Base-by-base conservation (phyloP, 2,329 filamentous ascomycete species). In the Epichloe uncinata region DNA sequence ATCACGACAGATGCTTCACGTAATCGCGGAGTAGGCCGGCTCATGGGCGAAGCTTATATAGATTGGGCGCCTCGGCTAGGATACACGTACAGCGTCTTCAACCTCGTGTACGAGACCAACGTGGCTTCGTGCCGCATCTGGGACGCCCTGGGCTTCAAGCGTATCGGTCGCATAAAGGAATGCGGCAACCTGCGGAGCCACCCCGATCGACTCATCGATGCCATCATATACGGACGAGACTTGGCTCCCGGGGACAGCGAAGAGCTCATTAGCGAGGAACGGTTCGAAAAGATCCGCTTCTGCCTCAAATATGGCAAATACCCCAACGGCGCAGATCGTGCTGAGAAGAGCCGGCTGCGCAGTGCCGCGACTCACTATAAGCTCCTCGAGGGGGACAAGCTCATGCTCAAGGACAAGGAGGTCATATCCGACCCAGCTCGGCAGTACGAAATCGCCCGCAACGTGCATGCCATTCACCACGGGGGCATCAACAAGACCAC, bases 401-500 rank as follows among this genome's bases (percentile, higher is more conserved):
- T 97, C 56, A 95, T 96, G 87, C 79, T 97, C 60, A 96, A 96
- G 69, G 91, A 91, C 63, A 97, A 97, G 68, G 91, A 97, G 69
- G 91, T 98, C 53, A 87, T 98, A 54, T 85, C 87, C 26, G 90
- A 96, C 65, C 87, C 89, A 12, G 81, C 85, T 60, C 80, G 82
- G 56, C 93, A 98, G 71, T 94, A 94, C 65, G 87, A 93, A 53
- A 93, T 97, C 58, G 87, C 90, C 12, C 76, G 85, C 43, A 73
- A 77, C 51, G 77, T 90, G 37, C 93, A 98, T 67, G 73, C 81
- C 51, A 67, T 71, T 50, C 77, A 83, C 41, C 93, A 98, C 63
- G 88, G 85, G 6, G 93, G 93, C 47, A 97, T 97, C 73, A 98
- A 98, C 73, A 96, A 96, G 72, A 97, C 91, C 0, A 97, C 91